Base-by-base conservation (phyloP, 2,329 filamentous ascomycete species). In the Alternaria incomplexa region DNA sequence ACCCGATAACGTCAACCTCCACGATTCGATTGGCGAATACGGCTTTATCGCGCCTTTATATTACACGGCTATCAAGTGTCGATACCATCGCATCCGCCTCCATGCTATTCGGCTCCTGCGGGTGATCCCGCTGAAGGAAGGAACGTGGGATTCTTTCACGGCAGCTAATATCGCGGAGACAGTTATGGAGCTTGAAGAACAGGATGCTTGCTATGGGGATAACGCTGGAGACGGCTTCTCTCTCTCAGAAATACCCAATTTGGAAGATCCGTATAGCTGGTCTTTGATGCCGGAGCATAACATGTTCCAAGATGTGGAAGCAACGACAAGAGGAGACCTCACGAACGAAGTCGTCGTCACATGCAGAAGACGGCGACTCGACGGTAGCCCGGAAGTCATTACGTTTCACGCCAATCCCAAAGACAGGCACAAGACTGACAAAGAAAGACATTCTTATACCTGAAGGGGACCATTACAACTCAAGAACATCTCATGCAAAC, bases 11-110 rank as follows among this genome's bases (percentile, higher is more conserved):
- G 45, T 65, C 28, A 56, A 62, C 7, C 45, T 62, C 3, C 15
- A 59, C 3, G 11, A 58, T 11, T 58, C 57, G 4, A 40, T 63
- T 20, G 46, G 36, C 76, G 83, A 61, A 5, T 57, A 28, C 10
- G 58, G 58, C n/a, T 57, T 57, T 9, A 51, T 61, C 10, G 45
- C 58, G 4, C 46, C 53, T 6, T 8, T 61, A n/a, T 61, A 57
- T 11, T 57, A 57, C n/a, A 46, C 53, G 4, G 84, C 82, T 0
- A 58, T 83, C 4, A 85, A 86, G 62, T 87, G 85, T 45, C 82
- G 85, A 0, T 71, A 80, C 3, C 80, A 77, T 44, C 69, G 71
- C 5, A 70, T 85, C 9, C 78, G 85, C 36, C 62, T 76, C 0
- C 80, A 82, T 36, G 82, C 82, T 0, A 65, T 82, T 1, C 66